Evolutionary conservation across 2,329 filamentous ascomycete genomes (phyloP).

Genomic region (Fusarium sp.): DNA sequence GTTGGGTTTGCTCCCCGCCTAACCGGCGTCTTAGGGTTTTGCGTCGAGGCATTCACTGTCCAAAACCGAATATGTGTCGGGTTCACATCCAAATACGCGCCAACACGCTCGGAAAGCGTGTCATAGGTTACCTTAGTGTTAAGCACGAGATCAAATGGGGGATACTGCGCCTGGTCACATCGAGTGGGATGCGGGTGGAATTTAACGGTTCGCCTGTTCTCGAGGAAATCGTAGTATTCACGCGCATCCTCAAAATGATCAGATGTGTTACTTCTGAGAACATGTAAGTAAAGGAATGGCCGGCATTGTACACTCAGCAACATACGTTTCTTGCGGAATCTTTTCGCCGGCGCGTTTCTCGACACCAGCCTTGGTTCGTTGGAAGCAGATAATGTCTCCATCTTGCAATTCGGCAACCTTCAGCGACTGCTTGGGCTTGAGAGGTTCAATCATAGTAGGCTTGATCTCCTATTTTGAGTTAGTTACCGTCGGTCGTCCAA

Average conservation of each 20-base stretch:
- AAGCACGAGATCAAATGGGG: slow-evolving; percentile 77
- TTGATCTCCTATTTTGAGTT: slow-evolving; percentile 78
- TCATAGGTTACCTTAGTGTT: slow-evolving; percentile 93
- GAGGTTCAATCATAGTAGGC: slow-evolving; percentile 92
- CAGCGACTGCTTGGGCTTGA: slow-evolving; percentile 90
- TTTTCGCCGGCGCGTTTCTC: slow-evolving; percentile 42
- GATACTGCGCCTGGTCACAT: slow-evolving; percentile 65
- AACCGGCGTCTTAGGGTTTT: slow-evolving; percentile 79
- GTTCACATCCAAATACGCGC: slow-evolving; percentile 76
- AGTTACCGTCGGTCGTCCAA: neutral
- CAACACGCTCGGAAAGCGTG: slow-evolving; percentile 83
- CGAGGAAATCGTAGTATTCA: slow-evolving; percentile 91
- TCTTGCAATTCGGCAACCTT: slow-evolving; percentile 95
- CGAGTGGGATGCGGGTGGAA: slow-evolving; percentile 74
- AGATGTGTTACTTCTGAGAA: slow-evolving; percentile 38
- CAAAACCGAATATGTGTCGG: slow-evolving; percentile 91
- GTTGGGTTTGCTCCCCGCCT: slow-evolving; percentile 76
- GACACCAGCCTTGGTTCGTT: slow-evolving; percentile 62
- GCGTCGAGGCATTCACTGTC: slow-evolving; percentile 79
- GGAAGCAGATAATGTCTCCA: slow-evolving; percentile 96
- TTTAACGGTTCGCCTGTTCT: slow-evolving; percentile 80
- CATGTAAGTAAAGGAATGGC: slow-evolving; percentile 16
- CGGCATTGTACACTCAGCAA: neutral
- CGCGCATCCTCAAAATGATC: slow-evolving; percentile 75
- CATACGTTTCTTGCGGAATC: slow-evolving; percentile 45